A percentile compares a stretch with the other conserved stretches of the same genome.
phyloP scores from a whole-genome alignment of 129 eudicot genomes.

The Flaveria robusta region DNA sequence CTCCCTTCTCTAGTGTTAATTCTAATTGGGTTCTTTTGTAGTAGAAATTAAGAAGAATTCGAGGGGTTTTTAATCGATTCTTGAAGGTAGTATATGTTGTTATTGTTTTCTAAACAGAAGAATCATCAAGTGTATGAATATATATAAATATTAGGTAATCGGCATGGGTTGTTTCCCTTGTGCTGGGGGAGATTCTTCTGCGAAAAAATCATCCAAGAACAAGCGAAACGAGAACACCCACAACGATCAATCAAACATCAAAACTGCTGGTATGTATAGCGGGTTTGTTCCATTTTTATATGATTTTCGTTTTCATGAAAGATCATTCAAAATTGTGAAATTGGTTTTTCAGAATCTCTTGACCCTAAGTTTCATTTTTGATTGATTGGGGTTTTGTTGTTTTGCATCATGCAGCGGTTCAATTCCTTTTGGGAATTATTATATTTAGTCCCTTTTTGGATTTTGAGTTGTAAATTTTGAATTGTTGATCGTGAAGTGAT shows the following conservation, averaged over 20 bases:
- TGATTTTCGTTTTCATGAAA: not conserved
- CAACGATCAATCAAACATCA: conserved; percentile 39
- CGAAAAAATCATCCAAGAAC: conserved; percentile 38
- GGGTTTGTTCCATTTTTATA: not conserved
- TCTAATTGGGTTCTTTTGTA: too few species aligned
- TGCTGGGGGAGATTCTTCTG: conserved; percentile 51
- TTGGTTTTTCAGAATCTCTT: too few species aligned
- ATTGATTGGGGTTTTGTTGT: not conserved
- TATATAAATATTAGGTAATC: not conserved
- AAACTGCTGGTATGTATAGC: conserved; percentile 39
- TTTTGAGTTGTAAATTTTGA: conserved; percentile 8
- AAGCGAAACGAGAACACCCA: conserved; percentile 32
- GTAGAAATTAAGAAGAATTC: too few species aligned
- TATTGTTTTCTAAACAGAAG: not conserved
- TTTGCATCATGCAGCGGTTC: not conserved
- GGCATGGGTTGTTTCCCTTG: conserved; percentile 47
- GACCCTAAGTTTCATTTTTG: too few species aligned
- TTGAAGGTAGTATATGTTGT: too few species aligned
- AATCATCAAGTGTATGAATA: not conserved
- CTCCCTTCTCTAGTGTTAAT: not conserved
- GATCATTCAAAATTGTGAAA: too few species aligned
- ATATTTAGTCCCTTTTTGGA: not conserved
- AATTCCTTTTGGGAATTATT: too few species aligned
- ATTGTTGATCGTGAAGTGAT: conserved; percentile 11
- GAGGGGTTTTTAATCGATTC: too few species aligned